Evolutionary conservation across 1,284 basidiomycete genomes (phyloP).

Genomic region (Sporisorium reilianum): DNA sequence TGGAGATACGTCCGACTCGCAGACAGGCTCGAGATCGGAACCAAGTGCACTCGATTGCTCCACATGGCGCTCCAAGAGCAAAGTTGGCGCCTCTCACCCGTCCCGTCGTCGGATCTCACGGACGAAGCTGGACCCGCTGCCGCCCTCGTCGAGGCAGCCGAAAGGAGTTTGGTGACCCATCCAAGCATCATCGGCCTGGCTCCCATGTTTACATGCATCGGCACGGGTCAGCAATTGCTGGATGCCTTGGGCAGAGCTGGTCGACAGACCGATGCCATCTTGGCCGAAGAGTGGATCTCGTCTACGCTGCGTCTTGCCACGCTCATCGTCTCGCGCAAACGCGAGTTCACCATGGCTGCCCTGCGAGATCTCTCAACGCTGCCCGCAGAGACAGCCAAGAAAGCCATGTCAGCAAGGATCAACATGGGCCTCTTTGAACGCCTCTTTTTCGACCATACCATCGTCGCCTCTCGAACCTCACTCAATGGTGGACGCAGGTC

Average conservation of each 20-base stretch:
- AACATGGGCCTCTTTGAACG: slow-evolving; percentile 52
- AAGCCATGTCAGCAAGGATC: slow-evolving; percentile 28
- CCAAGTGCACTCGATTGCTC: slow-evolving; percentile 77
- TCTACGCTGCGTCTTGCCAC: slow-evolving; percentile 75
- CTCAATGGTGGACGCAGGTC: slow-evolving; percentile 34
- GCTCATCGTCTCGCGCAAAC: slow-evolving; percentile 45
- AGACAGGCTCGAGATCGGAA: slow-evolving; percentile 83
- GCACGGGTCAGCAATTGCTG: slow-evolving; percentile 76
- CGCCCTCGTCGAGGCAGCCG: slow-evolving; percentile 72
- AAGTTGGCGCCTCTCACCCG: slow-evolving; percentile 27
- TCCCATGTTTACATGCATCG: slow-evolving; percentile 79
- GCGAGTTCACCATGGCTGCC: slow-evolving; percentile 37
- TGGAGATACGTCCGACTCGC: slow-evolving; percentile 84
- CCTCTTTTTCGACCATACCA: slow-evolving; percentile 55
- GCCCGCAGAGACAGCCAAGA: slow-evolving; percentile 42
- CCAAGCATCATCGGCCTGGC: slow-evolving; percentile 80
- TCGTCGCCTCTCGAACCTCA: slow-evolving; percentile 42
- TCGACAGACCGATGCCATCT: slow-evolving; percentile 77
- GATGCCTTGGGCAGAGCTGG: slow-evolving; percentile 76
- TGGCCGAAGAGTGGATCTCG: slow-evolving; percentile 78
- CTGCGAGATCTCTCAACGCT: slow-evolving; percentile 46
- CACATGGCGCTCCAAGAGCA: slow-evolving; percentile 76
- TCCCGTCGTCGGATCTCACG: slow-evolving; percentile 62
- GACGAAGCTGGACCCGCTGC: slow-evolving; percentile 28
- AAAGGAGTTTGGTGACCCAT: slow-evolving; percentile 77